A percentile compares a stretch with the other conserved stretches of the same genome.
phyloP scores from a whole-genome alignment of 257 asterid genomes.

The Penstemon davidsonii region DNA sequence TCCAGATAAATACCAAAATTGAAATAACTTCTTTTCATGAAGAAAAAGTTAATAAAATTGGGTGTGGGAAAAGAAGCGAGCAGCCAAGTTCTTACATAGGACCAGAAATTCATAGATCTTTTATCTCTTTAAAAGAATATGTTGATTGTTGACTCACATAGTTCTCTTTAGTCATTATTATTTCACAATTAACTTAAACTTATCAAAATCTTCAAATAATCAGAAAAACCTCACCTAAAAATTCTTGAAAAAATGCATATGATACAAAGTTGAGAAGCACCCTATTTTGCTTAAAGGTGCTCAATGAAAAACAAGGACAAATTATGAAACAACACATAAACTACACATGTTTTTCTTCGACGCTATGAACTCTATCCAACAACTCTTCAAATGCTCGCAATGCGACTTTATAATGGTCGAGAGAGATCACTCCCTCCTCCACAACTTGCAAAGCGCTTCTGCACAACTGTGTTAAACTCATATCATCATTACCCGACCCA shows the following conservation, averaged over 20 bases:
- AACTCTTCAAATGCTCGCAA: constrained; percentile 61
- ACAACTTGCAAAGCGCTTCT: constrained; percentile 76
- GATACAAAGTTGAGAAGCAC: neutral
- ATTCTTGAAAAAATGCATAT: neutral
- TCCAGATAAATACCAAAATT: no score
- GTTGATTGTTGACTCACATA: no score
- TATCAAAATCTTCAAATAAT: neutral
- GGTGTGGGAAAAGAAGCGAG: no score
- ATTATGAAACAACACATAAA: neutral
- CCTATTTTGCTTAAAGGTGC: neutral
- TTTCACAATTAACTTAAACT: no score
- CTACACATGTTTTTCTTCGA: constrained; percentile 36
- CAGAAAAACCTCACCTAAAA: neutral
- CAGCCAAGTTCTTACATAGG: no score
- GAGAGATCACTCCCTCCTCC: constrained; percentile 78
- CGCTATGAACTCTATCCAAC: constrained; percentile 54
- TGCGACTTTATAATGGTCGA: constrained; percentile 69
- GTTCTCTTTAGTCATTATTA: no score
- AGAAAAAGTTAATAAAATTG: no score
- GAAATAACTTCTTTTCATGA: no score
- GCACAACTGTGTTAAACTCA: constrained; percentile 46
- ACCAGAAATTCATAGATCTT: no score
- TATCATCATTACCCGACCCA: constrained; percentile 29
- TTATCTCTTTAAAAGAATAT: no score
- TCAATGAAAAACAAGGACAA: neutral